Conservation (phyloP, 2,329 filamentous ascomycete genomes). For the Cordyceps pruinosa region DNA sequence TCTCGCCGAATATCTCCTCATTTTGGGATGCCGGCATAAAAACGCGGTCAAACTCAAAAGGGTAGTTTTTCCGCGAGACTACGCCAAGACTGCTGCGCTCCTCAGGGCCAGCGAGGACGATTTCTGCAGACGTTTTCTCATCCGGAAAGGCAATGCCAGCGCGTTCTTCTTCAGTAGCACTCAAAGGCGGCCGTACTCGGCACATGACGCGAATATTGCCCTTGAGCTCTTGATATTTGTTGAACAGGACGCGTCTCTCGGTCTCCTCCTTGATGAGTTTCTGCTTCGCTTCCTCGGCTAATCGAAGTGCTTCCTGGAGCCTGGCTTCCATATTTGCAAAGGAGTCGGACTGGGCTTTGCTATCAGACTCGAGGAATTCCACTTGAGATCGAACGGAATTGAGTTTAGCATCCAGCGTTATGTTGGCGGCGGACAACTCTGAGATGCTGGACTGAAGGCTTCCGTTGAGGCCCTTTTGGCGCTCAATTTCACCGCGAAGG, state of each 20-base stretch:
- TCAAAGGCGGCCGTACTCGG: conserved; percentile 72
- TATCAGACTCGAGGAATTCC: conserved; percentile 83
- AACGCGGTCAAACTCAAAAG: conserved; percentile 89
- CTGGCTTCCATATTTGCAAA: conserved; percentile 76
- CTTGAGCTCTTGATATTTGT: conserved; percentile 95
- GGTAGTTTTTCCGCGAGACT: conserved; percentile 68
- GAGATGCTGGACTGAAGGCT: conserved; percentile 45
- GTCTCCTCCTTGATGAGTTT: conserved; percentile 90
- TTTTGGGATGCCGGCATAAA: conserved; percentile 76
- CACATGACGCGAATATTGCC: conserved; percentile 99
- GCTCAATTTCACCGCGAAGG: conserved; percentile 45
- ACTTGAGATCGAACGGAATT: conserved; percentile 74
- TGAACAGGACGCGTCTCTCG: conserved; percentile 83
- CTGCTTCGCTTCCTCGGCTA: conserved; percentile 63
- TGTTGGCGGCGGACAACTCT: conserved; percentile 53
- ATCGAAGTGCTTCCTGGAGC: conserved; percentile 68
- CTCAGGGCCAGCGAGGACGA: conserved; percentile 75
- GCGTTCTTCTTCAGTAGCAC: conserved; percentile 51
- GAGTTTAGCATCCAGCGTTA: conserved; percentile 66
- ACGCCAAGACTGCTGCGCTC: conserved; percentile 75
- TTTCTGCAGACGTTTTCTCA: conserved; percentile 78
- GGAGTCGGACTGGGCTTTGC: conserved; percentile 78
- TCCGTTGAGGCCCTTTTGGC: conserved; percentile 58
- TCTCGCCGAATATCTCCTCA: conserved; percentile 86
- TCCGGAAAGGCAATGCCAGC: conserved; percentile 77